Conservation (phyloP, 2,329 filamentous ascomycete species). For the Venturia effusa region DNA sequence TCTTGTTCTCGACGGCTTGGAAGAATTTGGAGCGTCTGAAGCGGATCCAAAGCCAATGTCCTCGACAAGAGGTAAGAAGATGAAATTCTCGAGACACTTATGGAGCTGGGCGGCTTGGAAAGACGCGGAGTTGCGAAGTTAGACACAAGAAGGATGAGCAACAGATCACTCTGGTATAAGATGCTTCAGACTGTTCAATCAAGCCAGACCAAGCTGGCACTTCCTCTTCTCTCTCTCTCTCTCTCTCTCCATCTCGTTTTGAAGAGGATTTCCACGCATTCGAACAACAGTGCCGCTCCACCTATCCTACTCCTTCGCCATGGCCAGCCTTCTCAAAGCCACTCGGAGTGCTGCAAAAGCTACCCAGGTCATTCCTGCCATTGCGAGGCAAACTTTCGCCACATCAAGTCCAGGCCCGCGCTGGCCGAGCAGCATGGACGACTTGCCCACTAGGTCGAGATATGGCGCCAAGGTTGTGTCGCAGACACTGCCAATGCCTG, state of each 20-base stretch:
- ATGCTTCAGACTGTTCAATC: not conserved
- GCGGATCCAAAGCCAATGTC: not conserved
- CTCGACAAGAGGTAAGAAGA: not conserved
- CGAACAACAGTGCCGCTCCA: not conserved
- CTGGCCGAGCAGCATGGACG: slow-evolving; percentile 3
- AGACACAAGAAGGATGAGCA: not conserved
- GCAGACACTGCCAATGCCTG: not conserved
- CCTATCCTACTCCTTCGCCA: not conserved
- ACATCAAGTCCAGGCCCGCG: not conserved
- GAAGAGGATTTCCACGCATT: not conserved
- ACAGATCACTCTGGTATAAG: not conserved
- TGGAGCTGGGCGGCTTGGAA: not conserved
- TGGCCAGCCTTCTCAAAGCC: not conserved
- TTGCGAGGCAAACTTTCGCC: not conserved
- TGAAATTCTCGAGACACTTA: not conserved
- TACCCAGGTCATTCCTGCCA: not conserved
- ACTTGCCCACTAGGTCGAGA: not conserved
- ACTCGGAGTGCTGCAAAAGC: not conserved
- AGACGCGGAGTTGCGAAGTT: not conserved
- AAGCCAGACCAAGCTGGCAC: not conserved
- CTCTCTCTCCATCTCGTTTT: not conserved
- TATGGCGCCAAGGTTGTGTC: not conserved
- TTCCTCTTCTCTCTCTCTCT: not conserved
- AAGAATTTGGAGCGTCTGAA: not conserved
- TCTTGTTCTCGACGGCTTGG: not conserved